Conservation (phyloP, 1,284 basidiomycete species). For the Ganoderma lucidum region DNA sequence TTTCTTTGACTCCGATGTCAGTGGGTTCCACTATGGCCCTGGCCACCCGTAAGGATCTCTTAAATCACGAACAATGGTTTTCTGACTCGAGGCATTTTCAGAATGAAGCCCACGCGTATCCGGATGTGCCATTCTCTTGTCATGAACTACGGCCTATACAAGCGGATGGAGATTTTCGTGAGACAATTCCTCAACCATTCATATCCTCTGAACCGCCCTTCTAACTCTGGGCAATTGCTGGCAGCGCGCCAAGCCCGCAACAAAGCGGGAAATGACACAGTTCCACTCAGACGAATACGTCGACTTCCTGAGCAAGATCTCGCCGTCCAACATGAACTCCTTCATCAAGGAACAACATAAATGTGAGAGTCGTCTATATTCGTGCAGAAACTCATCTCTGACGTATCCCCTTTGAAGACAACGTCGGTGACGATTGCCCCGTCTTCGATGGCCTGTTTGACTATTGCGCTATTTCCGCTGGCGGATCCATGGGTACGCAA, state of each 20-base stretch:
- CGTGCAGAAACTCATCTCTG: neutral
- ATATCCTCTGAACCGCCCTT: neutral
- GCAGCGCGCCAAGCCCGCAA: constrained; percentile 98
- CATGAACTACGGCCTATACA: constrained; percentile 99
- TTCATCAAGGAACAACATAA: constrained; percentile 97
- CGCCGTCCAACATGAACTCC: constrained; percentile 85
- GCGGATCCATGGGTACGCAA: constrained; percentile 95
- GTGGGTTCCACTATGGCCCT: constrained; percentile 98
- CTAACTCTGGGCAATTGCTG: constrained; percentile 6
- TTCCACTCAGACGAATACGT: constrained; percentile 96
- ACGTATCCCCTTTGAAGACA: constrained; percentile 56
- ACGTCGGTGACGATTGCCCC: constrained; percentile 96
- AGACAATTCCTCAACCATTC: constrained; percentile 39
- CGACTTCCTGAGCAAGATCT: constrained; percentile 87
- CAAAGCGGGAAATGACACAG: constrained; percentile 97
- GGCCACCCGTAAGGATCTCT: constrained; percentile 75
- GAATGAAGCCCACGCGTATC: constrained; percentile 97
- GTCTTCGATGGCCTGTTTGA: constrained; percentile 99
- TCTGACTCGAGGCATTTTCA: constrained; percentile 39
- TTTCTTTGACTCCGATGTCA: constrained; percentile 98
- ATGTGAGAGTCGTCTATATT: constrained; percentile 58
- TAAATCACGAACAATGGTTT: constrained; percentile 5
- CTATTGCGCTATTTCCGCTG: constrained; percentile 98
- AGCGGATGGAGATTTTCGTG: constrained; percentile 98
- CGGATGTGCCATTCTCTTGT: constrained; percentile 99